Conservation (phyloP, 352 stramenopile genomes). For the Phytophthora sp. region DNA sequence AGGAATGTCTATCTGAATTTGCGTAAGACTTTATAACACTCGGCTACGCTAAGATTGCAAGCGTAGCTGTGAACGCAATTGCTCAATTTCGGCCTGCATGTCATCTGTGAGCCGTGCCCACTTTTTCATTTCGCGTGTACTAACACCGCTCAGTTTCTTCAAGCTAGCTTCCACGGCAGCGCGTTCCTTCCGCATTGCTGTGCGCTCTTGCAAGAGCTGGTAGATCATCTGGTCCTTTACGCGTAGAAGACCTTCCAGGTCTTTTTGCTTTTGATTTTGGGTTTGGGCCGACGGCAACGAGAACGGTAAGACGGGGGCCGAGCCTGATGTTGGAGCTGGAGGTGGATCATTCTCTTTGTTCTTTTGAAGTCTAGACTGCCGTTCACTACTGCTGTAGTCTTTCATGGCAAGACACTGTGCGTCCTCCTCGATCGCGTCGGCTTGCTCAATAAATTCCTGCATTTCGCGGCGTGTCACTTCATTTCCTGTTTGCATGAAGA, state of each 20-base stretch:
- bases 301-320: constrained; percentile 42
- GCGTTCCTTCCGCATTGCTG: constrained; percentile 56
- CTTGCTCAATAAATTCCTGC: constrained; percentile 44
- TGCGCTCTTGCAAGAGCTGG: constrained; percentile 73
- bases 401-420: constrained; percentile 65
- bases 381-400: constrained; percentile 25
- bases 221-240: constrained; percentile 90
- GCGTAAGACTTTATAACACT: too few relatives aligned
- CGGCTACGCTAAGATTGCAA: too few relatives aligned
- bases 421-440: constrained; percentile 40
- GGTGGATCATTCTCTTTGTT: constrained; percentile 24
- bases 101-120: constrained; percentile 82
- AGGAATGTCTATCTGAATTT: too few relatives aligned
- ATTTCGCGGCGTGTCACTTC: constrained; percentile 51
- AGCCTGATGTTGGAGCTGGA: constrained; percentile 56
- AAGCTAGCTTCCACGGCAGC: constrained; percentile 56
- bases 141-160: constrained; percentile 70
- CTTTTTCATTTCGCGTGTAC: constrained; percentile 83
- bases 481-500: constrained; percentile 23
- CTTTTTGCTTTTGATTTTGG: constrained; percentile 14
- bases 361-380: background rate
- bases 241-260: constrained; percentile 49
- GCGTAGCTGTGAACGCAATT: constrained; percentile 42
- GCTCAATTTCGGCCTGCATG: constrained; percentile 83
- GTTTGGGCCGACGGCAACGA: background rate